A percentile compares a stretch with the other conserved stretches of the same genome.
Evolutionary conservation across 2,329 filamentous ascomycete species (phyloP).

Genomic region (Chaetomium strumarium): DNA sequence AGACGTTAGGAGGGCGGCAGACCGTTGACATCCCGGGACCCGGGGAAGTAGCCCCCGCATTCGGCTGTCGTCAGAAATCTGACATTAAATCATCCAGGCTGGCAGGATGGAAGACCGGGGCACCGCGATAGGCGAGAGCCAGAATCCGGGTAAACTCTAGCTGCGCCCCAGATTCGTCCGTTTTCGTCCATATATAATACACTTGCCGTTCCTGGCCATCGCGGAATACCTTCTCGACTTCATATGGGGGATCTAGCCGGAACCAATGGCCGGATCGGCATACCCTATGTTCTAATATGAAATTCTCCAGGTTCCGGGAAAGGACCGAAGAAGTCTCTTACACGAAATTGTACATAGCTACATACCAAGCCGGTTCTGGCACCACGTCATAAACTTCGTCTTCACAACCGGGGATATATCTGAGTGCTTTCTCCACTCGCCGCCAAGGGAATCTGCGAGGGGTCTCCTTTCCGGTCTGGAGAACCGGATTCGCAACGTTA

Average conservation of each 20-base stretch:
- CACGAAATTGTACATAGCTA: no score
- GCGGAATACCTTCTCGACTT: constrained; percentile 21
- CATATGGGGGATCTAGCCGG: constrained; percentile 20
- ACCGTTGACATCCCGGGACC: background rate
- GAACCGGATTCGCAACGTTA: constrained; percentile 22
- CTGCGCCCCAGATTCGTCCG: constrained; percentile 13
- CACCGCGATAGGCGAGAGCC: constrained; percentile 22
- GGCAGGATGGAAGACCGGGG: constrained; percentile 16
- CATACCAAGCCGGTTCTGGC: background rate
- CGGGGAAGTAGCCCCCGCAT: background rate
- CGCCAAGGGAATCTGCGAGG: constrained; percentile 15
- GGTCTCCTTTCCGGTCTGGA: constrained; percentile 16
- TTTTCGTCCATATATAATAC: constrained; percentile 12
- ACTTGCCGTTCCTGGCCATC: constrained; percentile 20
- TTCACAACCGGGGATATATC: constrained; percentile 19
- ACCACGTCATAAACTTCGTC: background rate
- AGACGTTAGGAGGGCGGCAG: background rate
- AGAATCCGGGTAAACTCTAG: constrained; percentile 25
- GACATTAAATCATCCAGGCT: constrained; percentile 10
- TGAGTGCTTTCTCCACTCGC: constrained; percentile 18
- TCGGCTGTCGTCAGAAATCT: background rate
- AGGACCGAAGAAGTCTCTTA: constrained; percentile 1
- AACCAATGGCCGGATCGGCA: constrained; percentile 10
- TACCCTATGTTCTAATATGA: constrained; percentile 17
- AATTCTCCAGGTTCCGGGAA: constrained; percentile 25